Percentiles rank a stretch among this genome's conserved stretches.
Conservation (phyloP, 192 early-diverging fungal genomes). For the Coemansia sp. region DNA sequence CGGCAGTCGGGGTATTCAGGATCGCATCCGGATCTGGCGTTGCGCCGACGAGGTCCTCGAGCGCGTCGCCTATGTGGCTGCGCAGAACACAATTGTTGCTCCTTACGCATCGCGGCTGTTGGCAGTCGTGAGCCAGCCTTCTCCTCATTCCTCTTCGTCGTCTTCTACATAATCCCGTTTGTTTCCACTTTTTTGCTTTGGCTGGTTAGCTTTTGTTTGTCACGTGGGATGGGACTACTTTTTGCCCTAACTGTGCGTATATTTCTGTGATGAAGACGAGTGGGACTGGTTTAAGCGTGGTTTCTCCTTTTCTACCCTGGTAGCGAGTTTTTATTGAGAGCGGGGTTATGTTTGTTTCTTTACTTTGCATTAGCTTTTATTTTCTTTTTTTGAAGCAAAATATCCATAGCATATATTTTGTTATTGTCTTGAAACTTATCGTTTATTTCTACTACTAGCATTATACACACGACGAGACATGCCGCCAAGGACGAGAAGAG, state of each 20-base stretch:
- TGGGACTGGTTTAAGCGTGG: too few relatives aligned
- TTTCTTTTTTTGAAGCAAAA: too few relatives aligned
- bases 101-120: slow-evolving; percentile 33
- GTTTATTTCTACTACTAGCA: neutral
- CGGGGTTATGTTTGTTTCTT: too few relatives aligned
- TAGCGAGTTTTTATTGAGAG: too few relatives aligned
- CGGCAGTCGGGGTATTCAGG: slow-evolving; percentile 26
- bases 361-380: too few relatives aligned
- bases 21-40: slow-evolving; percentile 36
- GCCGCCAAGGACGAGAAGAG: slow-evolving; percentile 1
- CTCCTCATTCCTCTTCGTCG: neutral
- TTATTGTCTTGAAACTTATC: neutral
- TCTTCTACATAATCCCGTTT: neutral
- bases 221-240: neutral
- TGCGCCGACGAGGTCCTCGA: slow-evolving; percentile 41
- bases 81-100: slow-evolving; percentile 11
- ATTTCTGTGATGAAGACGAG: too few relatives aligned
- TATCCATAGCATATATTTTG: neutral
- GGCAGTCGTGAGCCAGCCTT: slow-evolving; percentile 22
- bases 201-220: neutral
- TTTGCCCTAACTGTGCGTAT: too few relatives aligned
- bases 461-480: neutral
- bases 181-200: neutral
- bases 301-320: too few relatives aligned
- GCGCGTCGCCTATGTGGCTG: slow-evolving; percentile 40